Evolutionary conservation across 208 protist genomes (phyloP).

Genomic region (Perkinsela sp.): DNA sequence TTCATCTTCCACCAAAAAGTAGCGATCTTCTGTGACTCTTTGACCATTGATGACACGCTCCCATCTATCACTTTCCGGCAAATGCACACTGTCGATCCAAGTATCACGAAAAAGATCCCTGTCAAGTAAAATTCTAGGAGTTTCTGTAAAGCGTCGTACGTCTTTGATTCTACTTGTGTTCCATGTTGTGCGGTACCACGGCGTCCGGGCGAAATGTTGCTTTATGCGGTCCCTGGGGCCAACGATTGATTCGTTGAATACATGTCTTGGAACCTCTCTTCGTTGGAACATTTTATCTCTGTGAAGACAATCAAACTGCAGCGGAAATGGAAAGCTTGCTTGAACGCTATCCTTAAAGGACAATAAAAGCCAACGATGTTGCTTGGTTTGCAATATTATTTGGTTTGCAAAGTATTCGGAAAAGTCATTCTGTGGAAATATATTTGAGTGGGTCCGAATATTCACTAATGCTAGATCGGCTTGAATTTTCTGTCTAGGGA

Average conservation of each 20-base stretch:
- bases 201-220: background rate
- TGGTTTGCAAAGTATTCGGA: too few species aligned
- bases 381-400: too few species aligned
- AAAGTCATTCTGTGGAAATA: too few species aligned
- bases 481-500: too few species aligned
- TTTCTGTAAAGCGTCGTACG: background rate
- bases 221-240: background rate
- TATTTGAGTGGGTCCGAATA: too few species aligned
- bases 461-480: too few species aligned
- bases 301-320: too few species aligned
- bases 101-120: background rate
- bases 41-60: constrained; percentile 60
- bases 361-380: too few species aligned
- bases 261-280: background rate
- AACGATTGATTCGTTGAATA: background rate
- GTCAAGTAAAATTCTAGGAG: background rate
- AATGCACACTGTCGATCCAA: constrained; percentile 5
- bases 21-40: constrained; percentile 50
- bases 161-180: background rate
- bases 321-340: too few species aligned
- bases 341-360: too few species aligned
- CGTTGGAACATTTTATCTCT: too few species aligned
- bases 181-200: background rate
- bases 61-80: constrained; percentile 49
- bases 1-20: constrained; percentile 50